Percentiles rank a stretch among this genome's conserved stretches.
phyloP scores from a whole-genome alignment of 1,284 basidiomycete species.

The Ustilago crameri region DNA sequence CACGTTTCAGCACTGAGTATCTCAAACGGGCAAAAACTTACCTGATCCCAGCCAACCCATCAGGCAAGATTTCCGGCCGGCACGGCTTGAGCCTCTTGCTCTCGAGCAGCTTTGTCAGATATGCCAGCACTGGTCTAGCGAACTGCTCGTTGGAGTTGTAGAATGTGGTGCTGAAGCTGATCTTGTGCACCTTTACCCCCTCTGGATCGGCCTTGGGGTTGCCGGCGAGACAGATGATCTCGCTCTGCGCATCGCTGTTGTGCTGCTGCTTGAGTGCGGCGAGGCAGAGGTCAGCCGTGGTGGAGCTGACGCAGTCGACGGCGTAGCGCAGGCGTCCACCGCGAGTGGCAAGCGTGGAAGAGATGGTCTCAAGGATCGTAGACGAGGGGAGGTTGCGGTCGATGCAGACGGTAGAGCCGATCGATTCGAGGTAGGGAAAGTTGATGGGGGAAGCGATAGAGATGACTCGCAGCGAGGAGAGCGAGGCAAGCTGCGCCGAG shows the following conservation, averaged over 20 bases:
- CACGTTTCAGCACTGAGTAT: not conserved
- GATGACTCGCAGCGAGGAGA: conserved; percentile 42
- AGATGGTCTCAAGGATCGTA: conserved; percentile 33
- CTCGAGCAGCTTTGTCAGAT: conserved; percentile 26
- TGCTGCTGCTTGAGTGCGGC: conserved; percentile 10
- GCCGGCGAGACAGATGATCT: conserved; percentile 58
- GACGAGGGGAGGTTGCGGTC: conserved; percentile 38
- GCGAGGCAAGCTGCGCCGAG: conserved; percentile 47
- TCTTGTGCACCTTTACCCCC: conserved; percentile 41
- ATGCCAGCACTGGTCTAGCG: conserved; percentile 13
- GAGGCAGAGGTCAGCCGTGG: conserved; percentile 43
- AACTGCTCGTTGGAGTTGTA: conserved; percentile 46
- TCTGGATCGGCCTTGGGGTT: conserved; percentile 41
- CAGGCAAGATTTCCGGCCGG: conserved; percentile 40
- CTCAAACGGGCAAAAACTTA: conserved; percentile 2
- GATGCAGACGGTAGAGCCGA: conserved; percentile 49
- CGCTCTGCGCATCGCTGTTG: conserved; percentile 2
- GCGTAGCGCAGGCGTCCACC: conserved; percentile 40
- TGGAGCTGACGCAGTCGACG: conserved; percentile 57
- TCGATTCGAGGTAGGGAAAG: conserved; percentile 46
- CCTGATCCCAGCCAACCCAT: conserved; percentile 58
- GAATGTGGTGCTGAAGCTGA: conserved; percentile 61
- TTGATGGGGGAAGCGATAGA: conserved; percentile 51
- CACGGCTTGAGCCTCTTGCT: conserved; percentile 27
- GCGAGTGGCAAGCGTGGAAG: conserved; percentile 1